These are phyloP conservation scores for Talaromyces albobiverticillius DNA, from an alignment of 2,329 filamentous ascomycete species.

Conservation along the genomic window DNA sequence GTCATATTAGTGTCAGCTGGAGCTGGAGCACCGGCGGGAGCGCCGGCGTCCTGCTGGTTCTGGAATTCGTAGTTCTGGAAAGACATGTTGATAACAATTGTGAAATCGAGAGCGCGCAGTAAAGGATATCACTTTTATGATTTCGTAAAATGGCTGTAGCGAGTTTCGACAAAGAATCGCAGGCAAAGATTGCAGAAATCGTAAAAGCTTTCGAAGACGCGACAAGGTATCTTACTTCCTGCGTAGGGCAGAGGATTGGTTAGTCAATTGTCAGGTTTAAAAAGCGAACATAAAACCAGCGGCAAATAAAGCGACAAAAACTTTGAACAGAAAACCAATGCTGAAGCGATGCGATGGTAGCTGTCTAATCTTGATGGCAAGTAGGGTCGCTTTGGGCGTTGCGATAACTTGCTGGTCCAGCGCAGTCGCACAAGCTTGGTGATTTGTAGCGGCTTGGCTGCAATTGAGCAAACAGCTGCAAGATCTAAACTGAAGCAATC, in stretches of 20 bases:
- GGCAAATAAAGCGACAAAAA: neutral
- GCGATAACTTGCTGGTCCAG: neutral
- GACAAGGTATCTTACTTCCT: slow-evolving; percentile 14
- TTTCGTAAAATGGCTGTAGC: slow-evolving; percentile 19
- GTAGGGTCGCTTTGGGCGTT: too few species aligned
- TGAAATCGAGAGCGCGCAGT: slow-evolving; percentile 1
- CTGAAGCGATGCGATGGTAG: neutral
- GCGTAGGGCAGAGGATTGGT: slow-evolving; percentile 1
- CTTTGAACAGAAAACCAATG: neutral
- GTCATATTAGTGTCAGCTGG: slow-evolving; percentile 54
- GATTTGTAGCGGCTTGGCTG: neutral
- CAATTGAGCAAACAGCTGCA: neutral
- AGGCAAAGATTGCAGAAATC: slow-evolving; percentile 26
- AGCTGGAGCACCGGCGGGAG: slow-evolving; percentile 45
- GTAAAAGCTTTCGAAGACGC: slow-evolving; percentile 25
- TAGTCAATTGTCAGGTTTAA: slow-evolving; percentile 11
- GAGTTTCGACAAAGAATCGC: slow-evolving; percentile 34
- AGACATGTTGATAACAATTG: slow-evolving; percentile 39
- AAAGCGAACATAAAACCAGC: slow-evolving; percentile 5
- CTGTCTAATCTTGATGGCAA: too few species aligned
- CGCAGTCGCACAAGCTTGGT: neutral
- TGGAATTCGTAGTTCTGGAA: slow-evolving; percentile 66
- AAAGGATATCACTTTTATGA: slow-evolving; percentile 2
- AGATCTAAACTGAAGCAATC: slow-evolving; percentile 12
- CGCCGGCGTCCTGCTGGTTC: slow-evolving; percentile 57